Conservation (phyloP, 805 yeast species). For the Sungouiozyma intestinalis region DNA sequence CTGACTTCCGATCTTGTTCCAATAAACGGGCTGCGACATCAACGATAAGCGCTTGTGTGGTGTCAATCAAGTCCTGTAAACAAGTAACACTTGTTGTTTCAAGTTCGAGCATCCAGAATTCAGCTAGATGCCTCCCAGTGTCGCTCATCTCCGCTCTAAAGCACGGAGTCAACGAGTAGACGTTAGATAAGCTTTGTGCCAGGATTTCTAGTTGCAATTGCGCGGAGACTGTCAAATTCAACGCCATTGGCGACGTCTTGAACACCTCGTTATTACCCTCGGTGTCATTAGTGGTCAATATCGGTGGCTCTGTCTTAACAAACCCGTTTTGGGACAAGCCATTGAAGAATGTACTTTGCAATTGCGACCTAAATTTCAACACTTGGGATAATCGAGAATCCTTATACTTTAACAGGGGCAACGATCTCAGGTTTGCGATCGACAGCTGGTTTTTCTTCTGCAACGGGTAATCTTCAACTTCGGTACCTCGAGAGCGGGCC, state of each 20-base stretch:
- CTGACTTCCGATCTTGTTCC: slow-evolving; percentile 18
- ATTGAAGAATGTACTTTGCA: slow-evolving; percentile 40
- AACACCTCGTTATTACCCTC: slow-evolving; percentile 97
- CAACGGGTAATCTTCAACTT: slow-evolving; percentile 59
- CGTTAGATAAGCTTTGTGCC: slow-evolving; percentile 63
- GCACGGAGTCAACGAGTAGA: slow-evolving; percentile 85
- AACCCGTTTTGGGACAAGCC: slow-evolving; percentile 49
- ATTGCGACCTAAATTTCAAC: slow-evolving; percentile 59
- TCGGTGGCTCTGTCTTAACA: slow-evolving; percentile 72
- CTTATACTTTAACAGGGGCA: slow-evolving; percentile 74
- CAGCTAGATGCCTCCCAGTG: slow-evolving; percentile 84
- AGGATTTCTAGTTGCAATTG: slow-evolving; percentile 84
- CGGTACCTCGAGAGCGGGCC: slow-evolving; percentile 48
- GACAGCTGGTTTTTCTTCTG: slow-evolving; percentile 72
- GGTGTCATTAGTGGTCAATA: slow-evolving; percentile 82
- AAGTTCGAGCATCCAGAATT: slow-evolving; percentile 97
- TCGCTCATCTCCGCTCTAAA: slow-evolving; percentile 90
- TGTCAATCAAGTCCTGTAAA: slow-evolving; percentile 48
- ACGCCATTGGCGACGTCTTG: slow-evolving; percentile 30
- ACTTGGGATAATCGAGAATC: slow-evolving; percentile 55
- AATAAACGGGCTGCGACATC: not conserved
- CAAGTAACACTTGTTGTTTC: slow-evolving; percentile 61
- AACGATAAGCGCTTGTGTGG: slow-evolving; percentile 29
- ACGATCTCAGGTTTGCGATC: slow-evolving; percentile 51
- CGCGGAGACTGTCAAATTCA: slow-evolving; percentile 68